These are phyloP conservation scores for Apiospora pterosperma DNA, from an alignment of 2,329 filamentous ascomycete genomes.

Conservation along the genomic window DNA sequence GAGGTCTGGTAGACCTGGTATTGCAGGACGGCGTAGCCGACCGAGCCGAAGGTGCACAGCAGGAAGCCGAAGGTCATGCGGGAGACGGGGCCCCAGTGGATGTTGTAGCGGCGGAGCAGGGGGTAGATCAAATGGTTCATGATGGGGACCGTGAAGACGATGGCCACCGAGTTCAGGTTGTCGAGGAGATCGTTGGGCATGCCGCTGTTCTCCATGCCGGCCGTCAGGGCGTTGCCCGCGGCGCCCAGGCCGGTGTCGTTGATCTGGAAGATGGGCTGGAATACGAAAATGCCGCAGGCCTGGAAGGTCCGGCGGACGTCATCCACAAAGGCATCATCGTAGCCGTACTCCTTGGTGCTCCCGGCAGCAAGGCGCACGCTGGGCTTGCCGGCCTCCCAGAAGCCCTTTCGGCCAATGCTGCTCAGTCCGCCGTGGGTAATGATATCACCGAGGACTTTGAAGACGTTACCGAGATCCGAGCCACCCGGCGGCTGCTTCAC, in stretches of 20 bases:
- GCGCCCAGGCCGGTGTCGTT: slow-evolving; percentile 46
- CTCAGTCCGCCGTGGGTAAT: slow-evolving; percentile 32
- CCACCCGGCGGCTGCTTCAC: slow-evolving; percentile 42
- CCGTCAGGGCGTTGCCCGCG: slow-evolving; percentile 41
- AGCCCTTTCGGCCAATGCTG: slow-evolving; percentile 39
- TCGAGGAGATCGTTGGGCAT: slow-evolving; percentile 58
- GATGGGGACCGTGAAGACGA: slow-evolving; percentile 54
- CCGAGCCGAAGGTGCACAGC: slow-evolving; percentile 44
- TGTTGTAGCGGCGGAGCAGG: slow-evolving; percentile 43
- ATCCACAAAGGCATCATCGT: slow-evolving; percentile 67
- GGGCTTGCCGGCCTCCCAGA: slow-evolving; percentile 61
- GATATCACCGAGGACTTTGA: slow-evolving; percentile 36
- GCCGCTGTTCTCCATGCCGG: slow-evolving; percentile 37
- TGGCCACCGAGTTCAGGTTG: slow-evolving; percentile 56
- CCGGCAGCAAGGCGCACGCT: slow-evolving; percentile 43
- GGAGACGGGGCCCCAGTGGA: slow-evolving; percentile 56
- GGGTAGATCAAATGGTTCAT: slow-evolving; percentile 55
- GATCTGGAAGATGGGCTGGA: slow-evolving; percentile 41
- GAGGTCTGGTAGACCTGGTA: slow-evolving; percentile 38
- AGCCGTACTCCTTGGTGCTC: slow-evolving; percentile 36
- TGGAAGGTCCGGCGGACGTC: slow-evolving; percentile 59
- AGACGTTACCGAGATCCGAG: slow-evolving; percentile 41
- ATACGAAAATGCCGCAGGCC: slow-evolving; percentile 58
- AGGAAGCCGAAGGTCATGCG: slow-evolving; percentile 55
- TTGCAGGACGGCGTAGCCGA: slow-evolving; percentile 37